Evolutionary conservation across 257 asterid species (phyloP).

Genomic region (Rubia yunnanensis): DNA sequence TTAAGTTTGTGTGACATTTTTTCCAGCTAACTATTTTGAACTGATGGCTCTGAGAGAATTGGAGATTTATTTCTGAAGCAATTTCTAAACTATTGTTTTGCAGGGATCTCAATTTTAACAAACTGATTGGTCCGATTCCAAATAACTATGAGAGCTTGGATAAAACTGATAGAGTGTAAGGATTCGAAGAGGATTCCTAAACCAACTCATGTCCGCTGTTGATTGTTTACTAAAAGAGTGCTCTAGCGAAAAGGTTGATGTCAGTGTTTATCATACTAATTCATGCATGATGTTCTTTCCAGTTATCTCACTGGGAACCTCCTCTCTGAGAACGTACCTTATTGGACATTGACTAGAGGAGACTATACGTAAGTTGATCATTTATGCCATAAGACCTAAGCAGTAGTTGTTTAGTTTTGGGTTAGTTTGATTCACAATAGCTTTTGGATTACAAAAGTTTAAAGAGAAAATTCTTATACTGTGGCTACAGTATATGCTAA

Average conservation of each 20-base stretch:
- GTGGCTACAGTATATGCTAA: no score
- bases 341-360: neutral
- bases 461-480: no score
- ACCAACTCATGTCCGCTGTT: neutral
- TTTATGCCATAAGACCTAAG: neutral
- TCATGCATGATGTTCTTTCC: neutral
- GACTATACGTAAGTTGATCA: neutral
- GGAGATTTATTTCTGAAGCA: no score
- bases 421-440: no score
- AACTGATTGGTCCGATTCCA: conserved; percentile 50
- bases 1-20: neutral
- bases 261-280: neutral
- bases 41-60: no score
- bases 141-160: conserved; percentile 16
- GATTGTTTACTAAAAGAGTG: neutral
- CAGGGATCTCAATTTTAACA: conserved; percentile 75
- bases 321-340: no score
- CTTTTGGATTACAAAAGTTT: no score
- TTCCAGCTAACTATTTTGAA: no score
- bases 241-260: neutral
- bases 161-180: conserved; percentile 39
- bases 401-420: neutral
- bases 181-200: neutral
- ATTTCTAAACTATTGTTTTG: conserved; percentile 2
- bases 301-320: no score